These are phyloP conservation scores for Beauveria rudraprayagi DNA, from an alignment of 2,329 filamentous ascomycete genomes.

Conservation along the genomic window DNA sequence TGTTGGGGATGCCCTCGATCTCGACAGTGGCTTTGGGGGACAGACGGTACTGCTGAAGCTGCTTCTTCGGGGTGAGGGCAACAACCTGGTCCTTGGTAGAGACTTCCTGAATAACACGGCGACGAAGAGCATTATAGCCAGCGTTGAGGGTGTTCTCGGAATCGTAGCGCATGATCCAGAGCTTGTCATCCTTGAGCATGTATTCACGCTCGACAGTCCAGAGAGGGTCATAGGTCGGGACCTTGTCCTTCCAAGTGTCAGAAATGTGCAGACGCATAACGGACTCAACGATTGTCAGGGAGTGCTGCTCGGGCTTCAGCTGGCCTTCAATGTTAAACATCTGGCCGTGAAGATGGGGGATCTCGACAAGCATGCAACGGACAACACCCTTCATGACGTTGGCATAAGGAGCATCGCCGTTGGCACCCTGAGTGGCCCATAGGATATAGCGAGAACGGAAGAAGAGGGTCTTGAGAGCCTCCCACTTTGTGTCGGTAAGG, in stretches of 20 bases:
- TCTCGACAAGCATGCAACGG: constrained; percentile 9
- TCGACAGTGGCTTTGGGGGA: constrained; percentile 9
- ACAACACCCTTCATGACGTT: constrained; percentile 12
- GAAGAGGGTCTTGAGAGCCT: constrained; percentile 10
- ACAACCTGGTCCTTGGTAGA: constrained; percentile 8
- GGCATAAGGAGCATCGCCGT: constrained; percentile 10
- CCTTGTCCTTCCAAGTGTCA: constrained; percentile 11
- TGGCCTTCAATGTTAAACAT: constrained; percentile 10
- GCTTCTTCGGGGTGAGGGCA: constrained; percentile 8
- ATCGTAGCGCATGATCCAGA: constrained; percentile 11
- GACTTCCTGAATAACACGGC: constrained; percentile 8
- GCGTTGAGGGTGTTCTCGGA: constrained; percentile 7
- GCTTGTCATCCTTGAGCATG: constrained; percentile 10
- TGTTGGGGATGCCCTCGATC: constrained; percentile 4
- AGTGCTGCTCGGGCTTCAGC: constrained; percentile 10
- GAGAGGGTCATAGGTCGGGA: constrained; percentile 8
- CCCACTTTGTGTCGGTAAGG: constrained; percentile 8
- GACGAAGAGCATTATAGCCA: constrained; percentile 12
- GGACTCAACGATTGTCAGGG: constrained; percentile 2
- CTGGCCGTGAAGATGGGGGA: constrained; percentile 8
- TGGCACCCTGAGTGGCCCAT: constrained; percentile 12
- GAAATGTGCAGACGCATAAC: constrained; percentile 10
- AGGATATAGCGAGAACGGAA: constrained; percentile 9
- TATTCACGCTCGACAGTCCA: constrained; percentile 12
- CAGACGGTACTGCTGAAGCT: constrained; percentile 11